Conservation (phyloP, 768 basidiomycete species). For the Neoboletus magnificus region DNA sequence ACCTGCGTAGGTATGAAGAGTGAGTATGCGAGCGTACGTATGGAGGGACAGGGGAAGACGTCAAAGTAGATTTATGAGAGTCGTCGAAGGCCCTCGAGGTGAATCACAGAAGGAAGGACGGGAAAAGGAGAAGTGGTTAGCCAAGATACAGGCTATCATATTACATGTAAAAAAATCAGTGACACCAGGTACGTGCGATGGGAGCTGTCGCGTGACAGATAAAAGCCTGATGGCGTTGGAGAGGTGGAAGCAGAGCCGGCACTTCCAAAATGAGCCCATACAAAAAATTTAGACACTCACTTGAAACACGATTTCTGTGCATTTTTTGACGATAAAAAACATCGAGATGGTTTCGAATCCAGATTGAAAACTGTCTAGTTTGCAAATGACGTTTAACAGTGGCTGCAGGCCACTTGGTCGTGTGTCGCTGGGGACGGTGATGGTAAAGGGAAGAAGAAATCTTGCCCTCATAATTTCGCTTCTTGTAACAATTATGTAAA, state of each 20-base stretch:
- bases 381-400: slow-evolving; percentile 14
- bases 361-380: slow-evolving; percentile 31
- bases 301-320: slow-evolving; percentile 36
- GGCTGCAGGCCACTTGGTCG: slow-evolving; percentile 30
- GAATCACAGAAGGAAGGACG: slow-evolving; percentile 24
- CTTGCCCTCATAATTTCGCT: slow-evolving; percentile 14
- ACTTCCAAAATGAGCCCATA: slow-evolving; percentile 25
- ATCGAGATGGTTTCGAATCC: slow-evolving; percentile 34
- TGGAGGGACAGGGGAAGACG: slow-evolving; percentile 20
- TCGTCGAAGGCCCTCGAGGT: slow-evolving; percentile 11
- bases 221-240: slow-evolving; percentile 28
- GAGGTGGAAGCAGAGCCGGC: slow-evolving; percentile 15
- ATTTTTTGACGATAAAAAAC: slow-evolving; percentile 36
- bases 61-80: slow-evolving; percentile 26
- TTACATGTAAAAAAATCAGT: slow-evolving; percentile 39
- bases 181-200: slow-evolving; percentile 29
- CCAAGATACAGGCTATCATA: slow-evolving; percentile 26
- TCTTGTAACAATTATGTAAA: slow-evolving; percentile 35
- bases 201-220: slow-evolving; percentile 36
- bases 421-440: slow-evolving; percentile 32
- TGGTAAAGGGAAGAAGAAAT: slow-evolving; percentile 27
- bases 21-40: slow-evolving; percentile 27
- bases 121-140: slow-evolving; percentile 5
- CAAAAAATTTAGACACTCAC: slow-evolving; percentile 25
- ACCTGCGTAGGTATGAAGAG: slow-evolving; percentile 28